A percentile compares a stretch with the other conserved stretches of the same genome.
Evolutionary conservation across 306 rosid species (phyloP).

Genomic region (Cucurbita maxima): DNA sequence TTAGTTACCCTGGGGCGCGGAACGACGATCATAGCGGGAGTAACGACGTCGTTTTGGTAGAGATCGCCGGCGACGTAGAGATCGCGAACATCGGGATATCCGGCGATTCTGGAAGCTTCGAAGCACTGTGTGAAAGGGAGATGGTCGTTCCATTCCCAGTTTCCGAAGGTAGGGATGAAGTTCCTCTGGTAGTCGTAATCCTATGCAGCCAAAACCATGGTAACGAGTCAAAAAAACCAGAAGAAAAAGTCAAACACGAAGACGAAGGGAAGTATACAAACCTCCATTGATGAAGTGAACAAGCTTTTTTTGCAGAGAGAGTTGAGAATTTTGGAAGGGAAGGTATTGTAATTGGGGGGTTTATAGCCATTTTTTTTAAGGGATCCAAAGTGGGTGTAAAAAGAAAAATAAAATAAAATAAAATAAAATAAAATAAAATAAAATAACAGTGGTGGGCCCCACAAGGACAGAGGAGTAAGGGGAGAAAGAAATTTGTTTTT

Average conservation of each 20-base stretch:
- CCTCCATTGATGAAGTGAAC: neutral
- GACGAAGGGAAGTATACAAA: neutral
- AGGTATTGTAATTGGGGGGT: too few relatives aligned
- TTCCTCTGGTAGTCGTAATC: conserved; percentile 42
- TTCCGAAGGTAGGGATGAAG: conserved; percentile 72
- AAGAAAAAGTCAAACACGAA: too few relatives aligned
- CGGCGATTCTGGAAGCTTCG: conserved; percentile 56
- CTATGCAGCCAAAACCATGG: neutral
- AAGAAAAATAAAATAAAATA: too few relatives aligned
- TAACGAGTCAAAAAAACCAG: too few relatives aligned
- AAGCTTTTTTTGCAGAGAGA: too few relatives aligned
- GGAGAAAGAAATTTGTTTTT: too few relatives aligned
- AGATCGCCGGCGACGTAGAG: conserved; percentile 60
- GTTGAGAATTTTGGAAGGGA: too few relatives aligned
- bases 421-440: too few relatives aligned
- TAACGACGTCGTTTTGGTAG: conserved; percentile 53
- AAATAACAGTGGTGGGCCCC: too few relatives aligned
- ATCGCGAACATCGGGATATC: conserved; percentile 45
- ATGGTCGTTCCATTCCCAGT: conserved; percentile 88
- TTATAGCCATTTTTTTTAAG: too few relatives aligned
- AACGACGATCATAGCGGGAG: conserved; percentile 76
- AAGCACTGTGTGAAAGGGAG: conserved; percentile 80
- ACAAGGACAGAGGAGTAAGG: too few relatives aligned
- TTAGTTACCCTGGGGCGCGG: conserved; percentile 56
- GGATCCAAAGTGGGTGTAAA: too few relatives aligned